Evolutionary conservation across 371 early-diverging fungal genomes (phyloP).

Genomic region (Mortierella sp.): DNA sequence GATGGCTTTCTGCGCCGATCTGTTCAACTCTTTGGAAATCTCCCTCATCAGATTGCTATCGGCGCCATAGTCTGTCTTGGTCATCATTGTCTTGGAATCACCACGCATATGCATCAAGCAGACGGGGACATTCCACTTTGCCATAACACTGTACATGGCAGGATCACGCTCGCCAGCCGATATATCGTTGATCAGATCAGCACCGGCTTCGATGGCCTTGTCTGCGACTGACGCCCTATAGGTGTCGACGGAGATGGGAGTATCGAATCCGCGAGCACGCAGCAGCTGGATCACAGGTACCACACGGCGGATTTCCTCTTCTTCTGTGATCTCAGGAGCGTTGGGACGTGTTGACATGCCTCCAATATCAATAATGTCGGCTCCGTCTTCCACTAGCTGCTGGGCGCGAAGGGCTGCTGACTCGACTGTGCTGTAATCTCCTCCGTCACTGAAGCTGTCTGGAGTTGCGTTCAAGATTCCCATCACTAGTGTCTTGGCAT

Average conservation of each 20-base stretch:
- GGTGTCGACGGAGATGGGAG: conserved; percentile 95
- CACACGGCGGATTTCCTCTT: conserved; percentile 85
- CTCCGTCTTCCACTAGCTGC: conserved; percentile 82
- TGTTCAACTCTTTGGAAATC: conserved; percentile 76
- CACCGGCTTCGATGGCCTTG: conserved; percentile 87
- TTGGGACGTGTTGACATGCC: conserved; percentile 95
- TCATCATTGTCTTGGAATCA: conserved; percentile 89
- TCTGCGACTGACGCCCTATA: conserved; percentile 87
- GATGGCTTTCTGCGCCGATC: conserved; percentile 75
- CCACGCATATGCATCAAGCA: conserved; percentile 98
- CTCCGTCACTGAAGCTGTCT: conserved; percentile 97
- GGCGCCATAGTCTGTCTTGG: conserved; percentile 77
- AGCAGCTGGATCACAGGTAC: conserved; percentile 88
- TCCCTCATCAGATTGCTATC: conserved; percentile 75
- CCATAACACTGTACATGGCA: conserved; percentile 82
- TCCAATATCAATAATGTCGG: conserved; percentile 96
- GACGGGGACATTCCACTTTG: conserved; percentile 84
- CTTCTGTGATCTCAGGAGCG: conserved; percentile 79
- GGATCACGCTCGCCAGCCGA: conserved; percentile 90
- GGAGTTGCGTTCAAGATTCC: conserved; percentile 97
- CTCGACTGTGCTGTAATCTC: conserved; percentile 69
- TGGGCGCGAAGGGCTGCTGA: conserved; percentile 78
- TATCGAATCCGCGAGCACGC: conserved; percentile 66
- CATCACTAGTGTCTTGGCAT: conserved; percentile 85
- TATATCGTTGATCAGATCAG: conserved; percentile 94